Evolutionary conservation across 805 yeast species (phyloP).

Genomic region (Candida khao-thaluensis): DNA sequence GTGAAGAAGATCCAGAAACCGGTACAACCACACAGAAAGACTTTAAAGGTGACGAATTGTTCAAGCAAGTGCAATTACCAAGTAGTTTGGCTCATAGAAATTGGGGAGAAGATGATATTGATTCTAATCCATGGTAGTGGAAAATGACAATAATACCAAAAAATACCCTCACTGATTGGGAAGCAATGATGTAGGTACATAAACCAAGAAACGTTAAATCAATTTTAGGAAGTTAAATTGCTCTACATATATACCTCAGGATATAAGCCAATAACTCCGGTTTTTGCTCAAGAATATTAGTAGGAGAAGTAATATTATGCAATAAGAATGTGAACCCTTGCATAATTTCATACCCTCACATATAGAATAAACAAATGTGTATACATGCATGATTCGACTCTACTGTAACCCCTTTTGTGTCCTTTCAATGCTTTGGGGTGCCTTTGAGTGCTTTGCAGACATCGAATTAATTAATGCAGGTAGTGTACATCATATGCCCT

Average conservation of each 20-base stretch:
- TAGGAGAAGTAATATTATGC: neutral
- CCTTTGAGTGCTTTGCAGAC: too few species aligned
- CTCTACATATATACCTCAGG: too few species aligned
- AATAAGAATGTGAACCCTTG: neutral
- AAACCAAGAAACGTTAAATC: neutral
- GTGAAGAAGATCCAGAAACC: slow-evolving; percentile 17
- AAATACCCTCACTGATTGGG: too few species aligned
- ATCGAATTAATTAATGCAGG: too few species aligned
- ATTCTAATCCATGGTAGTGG: slow-evolving; percentile 65
- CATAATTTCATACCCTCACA: neutral
- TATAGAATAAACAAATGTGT: neutral
- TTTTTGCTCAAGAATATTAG: too few species aligned
- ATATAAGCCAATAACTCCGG: too few species aligned
- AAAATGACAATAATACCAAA: too few species aligned
- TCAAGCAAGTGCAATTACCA: slow-evolving; percentile 50
- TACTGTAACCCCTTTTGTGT: too few species aligned
- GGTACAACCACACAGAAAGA: neutral
- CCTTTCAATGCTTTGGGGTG: too few species aligned
- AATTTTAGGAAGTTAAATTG: slow-evolving; percentile 1
- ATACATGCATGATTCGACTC: too few species aligned
- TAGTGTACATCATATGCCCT: too few species aligned
- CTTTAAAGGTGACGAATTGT: slow-evolving; percentile 48
- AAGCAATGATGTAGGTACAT: neutral
- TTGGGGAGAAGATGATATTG: slow-evolving; percentile 46
- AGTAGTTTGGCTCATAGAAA: slow-evolving; percentile 49